Base-by-base conservation (phyloP, 352 stramenopile species). In the Globisporangium nunn region DNA sequence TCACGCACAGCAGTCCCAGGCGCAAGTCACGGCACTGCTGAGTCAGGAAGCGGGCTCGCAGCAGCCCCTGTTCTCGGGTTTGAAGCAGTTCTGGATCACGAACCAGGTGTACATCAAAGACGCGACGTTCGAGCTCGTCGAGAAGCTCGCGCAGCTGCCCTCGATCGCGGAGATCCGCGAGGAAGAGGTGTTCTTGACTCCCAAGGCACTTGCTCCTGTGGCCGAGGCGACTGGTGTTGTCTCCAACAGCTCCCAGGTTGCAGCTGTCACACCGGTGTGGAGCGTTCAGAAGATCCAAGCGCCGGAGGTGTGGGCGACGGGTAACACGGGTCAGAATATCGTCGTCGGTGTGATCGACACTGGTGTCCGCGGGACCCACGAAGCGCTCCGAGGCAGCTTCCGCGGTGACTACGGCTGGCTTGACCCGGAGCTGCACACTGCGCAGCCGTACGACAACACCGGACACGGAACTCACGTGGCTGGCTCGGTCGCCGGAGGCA, bases 261-360 rank as follows among this genome's bases (percentile, higher is more conserved):
- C 23, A 1, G 23, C 23, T 23, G 23, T 23, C 23, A 23, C 23
- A 23, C 23, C 67, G 17, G 59, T 84, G 54, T 85, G 74, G 74
- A 72, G 77, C 49, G 55, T 82, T 2, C 68, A 44, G 7, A 79
- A 75, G 40, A 81, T 84, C 45, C 71, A 81, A 31, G 68, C 72
- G 0, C 71, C 68, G 0, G 54, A 58, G 2, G 69, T 82, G 0
- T 87, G 77, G 77, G 57, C 55, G 17, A 72, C 60, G 15, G 70
- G 74, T 0, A 79, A 82, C 49, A 78, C 35, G 2, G 67, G 67
- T 41, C 18, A 58, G 46, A 56, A 52, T 23, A 56, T 70, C 54
- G 56, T 72, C 31, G 52, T 75, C 5, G 64, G 64, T 6, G 48
- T 35, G 17, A 75, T 75, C 48, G 67, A 75, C 35, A 66, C 56